Conservation (phyloP, 23 red algal genomes). For the Gracilariopsis chorda region DNA sequence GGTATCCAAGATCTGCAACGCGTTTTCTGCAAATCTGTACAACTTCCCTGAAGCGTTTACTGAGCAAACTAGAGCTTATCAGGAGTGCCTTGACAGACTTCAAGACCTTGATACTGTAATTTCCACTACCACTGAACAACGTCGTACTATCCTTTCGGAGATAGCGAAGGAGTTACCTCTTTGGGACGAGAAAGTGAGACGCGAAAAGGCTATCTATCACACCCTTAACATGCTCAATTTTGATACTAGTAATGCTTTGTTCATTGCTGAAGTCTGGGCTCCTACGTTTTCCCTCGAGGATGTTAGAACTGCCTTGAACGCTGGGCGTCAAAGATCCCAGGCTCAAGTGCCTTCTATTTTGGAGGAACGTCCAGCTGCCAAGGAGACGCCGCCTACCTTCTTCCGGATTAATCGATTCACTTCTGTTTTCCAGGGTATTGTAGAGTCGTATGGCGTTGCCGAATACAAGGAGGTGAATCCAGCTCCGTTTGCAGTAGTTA, state of each 20-base stretch:
- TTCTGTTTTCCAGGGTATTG: slow-evolving; percentile 88
- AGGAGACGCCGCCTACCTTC: slow-evolving; percentile 79
- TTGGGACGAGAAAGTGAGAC: slow-evolving; percentile 75
- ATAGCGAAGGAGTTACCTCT: slow-evolving; percentile 54
- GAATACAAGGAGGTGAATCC: slow-evolving; percentile 96
- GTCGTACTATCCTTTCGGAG: slow-evolving; percentile 63
- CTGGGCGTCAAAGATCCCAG: slow-evolving; percentile 48
- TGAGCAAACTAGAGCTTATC: slow-evolving; percentile 42
- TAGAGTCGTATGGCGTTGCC: slow-evolving; percentile 91
- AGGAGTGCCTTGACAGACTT: slow-evolving; percentile 25
- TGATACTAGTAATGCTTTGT: slow-evolving; percentile 80
- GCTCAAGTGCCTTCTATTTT: slow-evolving; percentile 87
- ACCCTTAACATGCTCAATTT: slow-evolving; percentile 96
- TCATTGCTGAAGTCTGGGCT: slow-evolving; percentile 92
- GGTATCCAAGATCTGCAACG: slow-evolving; percentile 81
- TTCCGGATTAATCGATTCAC: slow-evolving; percentile 93
- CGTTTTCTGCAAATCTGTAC: slow-evolving; percentile 83
- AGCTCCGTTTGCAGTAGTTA: slow-evolving; percentile 83
- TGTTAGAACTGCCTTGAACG: slow-evolving; percentile 63
- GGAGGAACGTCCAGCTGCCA: slow-evolving; percentile 55
- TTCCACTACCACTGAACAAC: slow-evolving; percentile 58
- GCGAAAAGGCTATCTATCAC: slow-evolving; percentile 94
- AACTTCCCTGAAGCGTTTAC: slow-evolving; percentile 66
- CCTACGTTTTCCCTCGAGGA: slow-evolving; percentile 45
- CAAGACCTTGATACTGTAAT: slow-evolving; percentile 82